Evolutionary conservation across 164 flowering plant genomes (phyloP).

Genomic region (Stephania japonica): DNA sequence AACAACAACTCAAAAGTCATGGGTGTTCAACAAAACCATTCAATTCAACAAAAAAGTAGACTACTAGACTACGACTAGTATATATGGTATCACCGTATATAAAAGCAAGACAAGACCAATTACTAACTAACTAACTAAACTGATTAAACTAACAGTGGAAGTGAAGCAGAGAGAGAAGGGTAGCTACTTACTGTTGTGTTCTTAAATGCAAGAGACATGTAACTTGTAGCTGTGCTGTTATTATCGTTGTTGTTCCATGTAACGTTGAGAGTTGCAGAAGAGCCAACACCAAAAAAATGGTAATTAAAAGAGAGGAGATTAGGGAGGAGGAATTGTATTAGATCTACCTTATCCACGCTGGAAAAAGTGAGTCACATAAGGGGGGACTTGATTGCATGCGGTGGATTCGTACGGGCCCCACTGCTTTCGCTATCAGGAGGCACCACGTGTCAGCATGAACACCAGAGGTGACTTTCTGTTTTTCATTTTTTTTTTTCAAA

Average conservation of each 20-base stretch:
- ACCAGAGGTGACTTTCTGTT: neutral
- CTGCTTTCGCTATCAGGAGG: neutral
- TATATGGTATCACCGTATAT: too few relatives aligned
- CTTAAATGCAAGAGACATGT: neutral
- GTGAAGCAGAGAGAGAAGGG: too few relatives aligned
- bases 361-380: neutral
- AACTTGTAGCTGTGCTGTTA: neutral
- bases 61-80: too few relatives aligned
- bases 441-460: neutral
- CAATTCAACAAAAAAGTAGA: too few relatives aligned
- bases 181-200: neutral
- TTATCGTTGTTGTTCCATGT: neutral
- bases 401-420: neutral
- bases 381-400: neutral
- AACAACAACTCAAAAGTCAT: too few relatives aligned
- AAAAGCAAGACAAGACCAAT: too few relatives aligned
- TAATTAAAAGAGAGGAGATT: neutral
- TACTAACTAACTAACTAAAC: too few relatives aligned
- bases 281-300: neutral
- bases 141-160: too few relatives aligned
- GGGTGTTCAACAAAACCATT: too few relatives aligned
- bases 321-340: too few relatives aligned
- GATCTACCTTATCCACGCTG: constrained; percentile 4
- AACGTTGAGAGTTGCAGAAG: neutral
- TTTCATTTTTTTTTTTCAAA: too few relatives aligned